Percentiles rank a stretch among this genome's conserved stretches.
These are phyloP conservation scores for Chromosphaera perkinsii DNA, from an alignment of 208 protist genomes.

Conservation along the genomic window DNA sequence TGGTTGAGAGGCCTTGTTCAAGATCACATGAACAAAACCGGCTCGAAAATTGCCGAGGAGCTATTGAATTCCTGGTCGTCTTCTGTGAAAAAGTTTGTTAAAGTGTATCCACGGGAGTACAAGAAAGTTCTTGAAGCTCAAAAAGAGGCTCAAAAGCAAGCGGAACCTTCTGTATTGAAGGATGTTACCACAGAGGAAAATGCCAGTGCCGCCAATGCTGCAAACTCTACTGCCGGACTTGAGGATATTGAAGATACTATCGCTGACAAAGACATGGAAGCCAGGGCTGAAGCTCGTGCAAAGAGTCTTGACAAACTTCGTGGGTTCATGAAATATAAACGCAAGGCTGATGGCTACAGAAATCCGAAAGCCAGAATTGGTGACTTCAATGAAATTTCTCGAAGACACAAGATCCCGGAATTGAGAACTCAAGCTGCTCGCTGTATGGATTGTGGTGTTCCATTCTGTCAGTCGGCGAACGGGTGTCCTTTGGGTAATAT, in stretches of 20 bases:
- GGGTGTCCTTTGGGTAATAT: conserved; percentile 70
- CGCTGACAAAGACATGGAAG: conserved; percentile 37
- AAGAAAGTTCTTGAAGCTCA: conserved; percentile 29
- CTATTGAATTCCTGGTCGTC: conserved; percentile 54
- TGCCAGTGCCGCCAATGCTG: background rate
- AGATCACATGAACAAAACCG: conserved; percentile 50
- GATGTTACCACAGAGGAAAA: background rate
- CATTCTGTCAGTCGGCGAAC: conserved; percentile 65
- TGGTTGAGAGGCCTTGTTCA: conserved; percentile 45
- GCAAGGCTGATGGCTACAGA: conserved; percentile 48
- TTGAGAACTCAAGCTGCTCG: conserved; percentile 52
- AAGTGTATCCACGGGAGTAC: conserved; percentile 56
- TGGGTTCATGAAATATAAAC: conserved; percentile 65
- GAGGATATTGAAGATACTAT: conserved; percentile 40
- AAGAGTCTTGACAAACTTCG: conserved; percentile 44
- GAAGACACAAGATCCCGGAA: conserved; percentile 20
- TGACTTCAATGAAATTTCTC: conserved; percentile 60
- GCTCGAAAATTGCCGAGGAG: conserved; percentile 37
- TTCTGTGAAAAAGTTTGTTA: conserved; percentile 41
- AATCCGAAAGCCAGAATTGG: conserved; percentile 41
- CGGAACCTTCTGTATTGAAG: background rate
- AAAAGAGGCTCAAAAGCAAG: conserved; percentile 11
- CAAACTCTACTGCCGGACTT: background rate
- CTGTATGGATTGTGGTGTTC: conserved; percentile 77
- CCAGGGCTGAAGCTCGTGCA: conserved; percentile 11